Evolutionary conservation across 1,284 basidiomycete genomes (phyloP).

Genomic region (Puccinia novopanici): DNA sequence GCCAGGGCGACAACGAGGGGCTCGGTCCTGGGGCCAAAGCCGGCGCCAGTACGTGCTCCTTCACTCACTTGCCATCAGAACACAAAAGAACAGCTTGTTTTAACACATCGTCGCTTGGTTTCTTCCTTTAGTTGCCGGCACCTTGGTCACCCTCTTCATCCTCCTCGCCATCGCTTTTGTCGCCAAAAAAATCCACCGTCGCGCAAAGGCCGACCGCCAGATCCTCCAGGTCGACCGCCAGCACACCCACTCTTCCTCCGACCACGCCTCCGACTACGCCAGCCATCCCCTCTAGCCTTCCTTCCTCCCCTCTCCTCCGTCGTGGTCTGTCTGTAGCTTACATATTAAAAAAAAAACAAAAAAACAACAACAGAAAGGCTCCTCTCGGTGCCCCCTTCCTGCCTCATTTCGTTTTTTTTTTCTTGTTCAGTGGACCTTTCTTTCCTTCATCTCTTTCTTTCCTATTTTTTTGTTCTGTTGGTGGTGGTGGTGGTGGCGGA

Average conservation of each 20-base stretch:
- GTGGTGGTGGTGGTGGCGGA: too few species aligned
- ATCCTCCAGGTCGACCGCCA: neutral
- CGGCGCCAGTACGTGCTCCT: neutral
- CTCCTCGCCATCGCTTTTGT: neutral
- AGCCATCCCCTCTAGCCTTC: neutral
- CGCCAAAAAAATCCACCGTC: neutral
- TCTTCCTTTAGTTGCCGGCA: neutral
- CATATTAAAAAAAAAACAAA: neutral
- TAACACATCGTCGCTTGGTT: too few species aligned
- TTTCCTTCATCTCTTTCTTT: too few species aligned
- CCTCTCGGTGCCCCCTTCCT: too few species aligned
- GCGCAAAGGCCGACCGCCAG: neutral
- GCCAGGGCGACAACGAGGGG: neutral
- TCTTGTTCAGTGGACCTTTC: too few species aligned
- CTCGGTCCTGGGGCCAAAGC: slow-evolving; percentile 27
- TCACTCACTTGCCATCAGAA: too few species aligned
- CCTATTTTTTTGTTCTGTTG: too few species aligned
- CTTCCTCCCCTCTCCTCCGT: neutral
- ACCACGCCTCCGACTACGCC: neutral
- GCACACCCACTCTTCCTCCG: neutral
- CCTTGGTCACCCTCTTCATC: slow-evolving; percentile 7
- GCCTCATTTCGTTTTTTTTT: too few species aligned
- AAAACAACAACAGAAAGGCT: too few species aligned
- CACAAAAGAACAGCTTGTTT: too few species aligned
- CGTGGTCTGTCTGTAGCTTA: neutral